Evolutionary conservation across 176 grass and related monocot genomes (phyloP), one percentile per base, ranked within the genome.

Genomic region (Phragmites australis): DNA sequence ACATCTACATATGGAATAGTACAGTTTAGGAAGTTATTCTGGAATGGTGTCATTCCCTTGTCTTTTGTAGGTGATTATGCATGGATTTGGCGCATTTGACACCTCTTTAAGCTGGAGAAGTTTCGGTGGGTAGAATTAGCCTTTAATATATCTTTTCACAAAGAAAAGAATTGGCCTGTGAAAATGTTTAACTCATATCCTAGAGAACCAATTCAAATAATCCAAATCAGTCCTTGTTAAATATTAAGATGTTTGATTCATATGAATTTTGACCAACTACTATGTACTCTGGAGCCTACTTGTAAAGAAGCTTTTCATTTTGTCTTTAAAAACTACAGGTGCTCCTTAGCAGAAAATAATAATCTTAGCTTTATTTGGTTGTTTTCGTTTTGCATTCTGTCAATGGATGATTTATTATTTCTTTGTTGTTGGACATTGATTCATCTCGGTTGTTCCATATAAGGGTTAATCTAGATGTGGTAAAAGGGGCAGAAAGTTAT

Each of bases 11-110:
- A 45, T 72, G 39, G 17, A 85, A 17, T 70, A 51, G 23, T 51
- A n/a, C n/a, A 23, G 75, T 16, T 22, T 15, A 70, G 9, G 2
- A 72, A 64, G 66, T 71, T 85, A 17, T 78, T 83, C 65, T 52
- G 1, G 54, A 63, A 53, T 51, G 41, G 31, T 62, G 29, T 13
- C 31, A 53, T 85, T 53, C 34, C 25, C 23, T 72, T 79, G 58
- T 72, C 65, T 72, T 85, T 25, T 63, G 14, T 72, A 64, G 34
- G 46, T 13, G 83, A 32, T 51, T 72, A 64, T 52, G 75, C 83
- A 52, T 54, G 8, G 44, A 54, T 81, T 68, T 75, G 27, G 37
- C 34, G 11, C 82, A 55, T 70, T 81, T 37, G 25, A 13, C 14
- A 18, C 34, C 8, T 82, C 67, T 68, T 85, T 65, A 79, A 53